Evolutionary conservation across 768 basidiomycete species (phyloP).

Genomic region (Phanerochaete sordida): DNA sequence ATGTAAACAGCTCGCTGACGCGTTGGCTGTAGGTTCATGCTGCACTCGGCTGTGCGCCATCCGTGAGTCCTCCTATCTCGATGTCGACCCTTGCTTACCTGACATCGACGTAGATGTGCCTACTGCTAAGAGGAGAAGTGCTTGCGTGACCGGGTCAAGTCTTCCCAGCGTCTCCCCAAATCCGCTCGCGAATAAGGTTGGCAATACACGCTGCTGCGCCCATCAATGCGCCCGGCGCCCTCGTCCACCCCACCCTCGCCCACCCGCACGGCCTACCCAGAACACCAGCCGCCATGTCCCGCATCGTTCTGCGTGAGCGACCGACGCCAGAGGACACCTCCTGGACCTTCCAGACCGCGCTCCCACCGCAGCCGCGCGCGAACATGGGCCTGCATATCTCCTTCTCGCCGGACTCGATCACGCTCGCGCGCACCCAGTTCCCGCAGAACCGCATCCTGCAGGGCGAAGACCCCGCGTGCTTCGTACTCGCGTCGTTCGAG

Average conservation of each 20-base stretch:
- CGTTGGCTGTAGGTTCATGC: not conserved
- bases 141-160: not conserved
- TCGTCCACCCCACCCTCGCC: not conserved
- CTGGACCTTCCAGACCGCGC: constrained; percentile 42
- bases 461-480: constrained; percentile 52
- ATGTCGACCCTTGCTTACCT: too few species aligned
- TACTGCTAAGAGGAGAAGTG: not conserved
- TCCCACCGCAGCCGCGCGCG: constrained; percentile 2
- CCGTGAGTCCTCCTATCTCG: not conserved
- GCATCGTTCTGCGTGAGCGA: constrained; percentile 35
- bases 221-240: not conserved
- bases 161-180: not conserved
- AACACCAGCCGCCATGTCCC: not conserved
- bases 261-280: not conserved
- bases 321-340: constrained; percentile 45
- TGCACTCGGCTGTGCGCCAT: not conserved
- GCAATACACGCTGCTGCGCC: not conserved
- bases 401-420: constrained; percentile 47
- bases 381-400: constrained; percentile 46
- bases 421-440: constrained; percentile 45
- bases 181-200: not conserved
- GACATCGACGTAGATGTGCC: not conserved
- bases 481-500: constrained; percentile 52
- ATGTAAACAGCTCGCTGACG: constrained; percentile 18
- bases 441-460: constrained; percentile 59